Evolutionary conservation across 208 protist genomes (phyloP), one percentile per base, ranked within the genome.

Genomic region (Novymonas esmeraldas): DNA sequence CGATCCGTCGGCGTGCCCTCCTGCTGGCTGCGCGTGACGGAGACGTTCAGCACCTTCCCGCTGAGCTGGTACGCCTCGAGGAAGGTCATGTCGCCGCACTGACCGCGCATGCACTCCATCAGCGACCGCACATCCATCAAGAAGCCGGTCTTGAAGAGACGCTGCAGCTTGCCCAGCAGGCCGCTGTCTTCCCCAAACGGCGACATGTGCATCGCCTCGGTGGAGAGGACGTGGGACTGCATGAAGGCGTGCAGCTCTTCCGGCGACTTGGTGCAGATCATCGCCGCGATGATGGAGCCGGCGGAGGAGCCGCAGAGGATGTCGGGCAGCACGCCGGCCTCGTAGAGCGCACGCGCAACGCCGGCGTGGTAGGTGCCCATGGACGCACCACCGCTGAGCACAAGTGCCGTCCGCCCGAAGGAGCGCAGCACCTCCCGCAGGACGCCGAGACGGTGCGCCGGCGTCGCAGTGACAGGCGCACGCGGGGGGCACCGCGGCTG

Each of bases 21-120:
- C 33, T 84, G 79, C 31, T 78, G 58, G 33, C 79, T 76, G 44
- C 75, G 75, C 18, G 73, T 84, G 7, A 97, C 89, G 31, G 78
- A 92, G 0, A 97, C 86, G 70, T 97, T 97, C 61, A 97, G 75
- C 24, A 92, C 76, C 20, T 81, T 61, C 16, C 89, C 88, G 10
- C 79, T 93, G 52, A 81, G 60, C 38, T 82, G 54, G 64, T 92
- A 97, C 14, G 90, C 92, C 60, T 97, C 90, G 14, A 68, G 64
- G 74, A 97, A 97, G 13, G 92, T 98, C 18, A 95, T 50, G 68
- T 97, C 85, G 20, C 94, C 92, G 7, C 88, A 79, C 49, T 84
- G 94, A 24, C 48, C 51, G 18, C 79, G 77, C 50, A 92, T 70
- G 63, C 76, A 92, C 50, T 84, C 73, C 77, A 91, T 87, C 38